Conservation (phyloP, 768 basidiomycete genomes). For the Agaricus sinodeliciosus region DNA sequence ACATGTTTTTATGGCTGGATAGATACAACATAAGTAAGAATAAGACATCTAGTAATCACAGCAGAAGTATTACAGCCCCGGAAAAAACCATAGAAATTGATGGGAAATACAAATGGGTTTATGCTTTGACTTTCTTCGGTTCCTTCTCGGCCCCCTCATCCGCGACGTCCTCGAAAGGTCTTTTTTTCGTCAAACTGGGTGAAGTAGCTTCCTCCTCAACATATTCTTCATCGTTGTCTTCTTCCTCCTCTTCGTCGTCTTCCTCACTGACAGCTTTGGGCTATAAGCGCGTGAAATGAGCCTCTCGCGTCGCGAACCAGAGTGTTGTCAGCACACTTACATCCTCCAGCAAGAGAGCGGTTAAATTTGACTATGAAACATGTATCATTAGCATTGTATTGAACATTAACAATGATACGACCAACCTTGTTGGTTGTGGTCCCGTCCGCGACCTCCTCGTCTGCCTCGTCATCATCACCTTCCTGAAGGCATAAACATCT, state of each 20-base stretch:
- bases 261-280: background rate
- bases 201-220: background rate
- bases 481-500: background rate
- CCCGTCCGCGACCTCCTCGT: background rate
- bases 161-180: conserved; percentile 4
- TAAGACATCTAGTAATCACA: conserved; percentile 6
- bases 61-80: background rate
- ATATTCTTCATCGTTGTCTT: conserved; percentile 5
- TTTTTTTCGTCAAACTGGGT: background rate
- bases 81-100: background rate
- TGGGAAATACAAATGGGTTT: background rate
- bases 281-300: conserved; percentile 2
- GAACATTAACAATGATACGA: background rate
- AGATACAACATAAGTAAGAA: conserved; percentile 8
- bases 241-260: conserved; percentile 1
- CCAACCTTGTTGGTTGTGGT: background rate
- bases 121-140: conserved; percentile 10
- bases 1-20: background rate
- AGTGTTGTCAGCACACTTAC: background rate
- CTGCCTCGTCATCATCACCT: conserved; percentile 7
- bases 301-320: background rate
- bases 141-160: conserved; percentile 8
- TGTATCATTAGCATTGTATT: background rate
- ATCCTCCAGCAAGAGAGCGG: background rate
- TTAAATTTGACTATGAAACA: background rate